These are phyloP conservation scores for Hemerocallis citrina DNA, from an alignment of 106 monocot genomes.

Conservation along the genomic window DNA sequence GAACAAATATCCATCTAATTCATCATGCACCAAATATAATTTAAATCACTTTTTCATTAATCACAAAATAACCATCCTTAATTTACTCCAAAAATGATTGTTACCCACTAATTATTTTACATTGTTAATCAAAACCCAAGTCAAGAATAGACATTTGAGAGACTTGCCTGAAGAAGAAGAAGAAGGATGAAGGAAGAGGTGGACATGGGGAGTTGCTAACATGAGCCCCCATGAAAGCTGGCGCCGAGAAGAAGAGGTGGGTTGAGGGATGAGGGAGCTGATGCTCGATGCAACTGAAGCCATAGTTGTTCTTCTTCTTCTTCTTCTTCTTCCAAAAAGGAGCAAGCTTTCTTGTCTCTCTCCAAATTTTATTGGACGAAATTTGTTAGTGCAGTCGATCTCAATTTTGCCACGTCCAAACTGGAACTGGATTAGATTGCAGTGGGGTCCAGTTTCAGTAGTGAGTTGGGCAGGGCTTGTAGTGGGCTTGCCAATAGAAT, in stretches of 20 bases:
- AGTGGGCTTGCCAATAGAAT: too few relatives aligned
- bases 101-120: too few relatives aligned
- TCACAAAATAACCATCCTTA: too few relatives aligned
- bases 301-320: not conserved
- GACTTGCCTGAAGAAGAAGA: conserved; percentile 19
- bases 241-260: not conserved
- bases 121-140: too few relatives aligned
- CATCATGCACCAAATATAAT: too few relatives aligned
- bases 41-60: too few relatives aligned
- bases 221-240: conserved; percentile 23
- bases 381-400: conserved; percentile 33
- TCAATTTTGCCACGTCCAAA: conserved; percentile 58
- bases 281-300: conserved; percentile 38
- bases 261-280: conserved; percentile 28
- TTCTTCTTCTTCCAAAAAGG: not conserved
- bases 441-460: too few relatives aligned
- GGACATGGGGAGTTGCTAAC: conserved; percentile 6
- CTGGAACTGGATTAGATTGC: conserved; percentile 33
- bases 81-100: too few relatives aligned
- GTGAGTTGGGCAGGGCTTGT: too few relatives aligned
- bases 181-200: not conserved
- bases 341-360: not conserved
- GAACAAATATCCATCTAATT: too few relatives aligned
- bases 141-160: too few relatives aligned
- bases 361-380: not conserved